These are phyloP conservation scores for Moricandia moricandioides DNA, from an alignment of 345 rosid genomes.

Conservation along the genomic window DNA sequence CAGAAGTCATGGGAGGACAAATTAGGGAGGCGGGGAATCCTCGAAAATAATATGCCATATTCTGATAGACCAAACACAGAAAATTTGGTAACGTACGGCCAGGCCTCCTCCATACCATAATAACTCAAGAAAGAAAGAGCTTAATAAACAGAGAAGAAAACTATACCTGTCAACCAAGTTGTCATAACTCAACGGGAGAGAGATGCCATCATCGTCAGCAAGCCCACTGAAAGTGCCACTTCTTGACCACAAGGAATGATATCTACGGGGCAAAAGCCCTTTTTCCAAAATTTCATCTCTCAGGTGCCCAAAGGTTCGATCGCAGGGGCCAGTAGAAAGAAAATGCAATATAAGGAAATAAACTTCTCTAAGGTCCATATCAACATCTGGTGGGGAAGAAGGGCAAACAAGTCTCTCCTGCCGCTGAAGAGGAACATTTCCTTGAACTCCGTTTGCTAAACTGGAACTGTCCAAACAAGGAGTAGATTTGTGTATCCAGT, in stretches of 20 bases:
- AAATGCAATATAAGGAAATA: constrained; percentile 91
- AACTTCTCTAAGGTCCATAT: constrained; percentile 77
- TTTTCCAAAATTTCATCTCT: constrained; percentile 74
- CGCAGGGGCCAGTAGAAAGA: constrained; percentile 81
- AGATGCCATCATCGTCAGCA: constrained; percentile 63
- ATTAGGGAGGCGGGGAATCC: neutral
- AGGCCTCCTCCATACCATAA: constrained; percentile 11
- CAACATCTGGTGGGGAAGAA: constrained; percentile 42
- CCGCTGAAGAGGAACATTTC: constrained; percentile 44
- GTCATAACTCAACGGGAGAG: constrained; percentile 69
- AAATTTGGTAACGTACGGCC: neutral
- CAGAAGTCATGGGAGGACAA: constrained; percentile 21
- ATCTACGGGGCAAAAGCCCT: constrained; percentile 90
- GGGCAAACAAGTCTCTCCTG: constrained; percentile 41
- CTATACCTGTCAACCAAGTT: constrained; percentile 70
- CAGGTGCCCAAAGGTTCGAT: constrained; percentile 58
- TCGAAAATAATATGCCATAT: neutral
- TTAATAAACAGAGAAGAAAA: neutral
- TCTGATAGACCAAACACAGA: neutral
- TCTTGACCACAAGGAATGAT: constrained; percentile 92
- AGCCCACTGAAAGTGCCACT: constrained; percentile 49
- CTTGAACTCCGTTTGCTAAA: constrained; percentile 42
- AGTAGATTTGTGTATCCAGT: constrained; percentile 51
- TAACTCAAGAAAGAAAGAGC: neutral
- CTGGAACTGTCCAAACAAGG: constrained; percentile 48